Evolutionary conservation across 305 asterid genomes (phyloP), one percentile per base, ranked within the genome.

Genomic region (Vinca major): DNA sequence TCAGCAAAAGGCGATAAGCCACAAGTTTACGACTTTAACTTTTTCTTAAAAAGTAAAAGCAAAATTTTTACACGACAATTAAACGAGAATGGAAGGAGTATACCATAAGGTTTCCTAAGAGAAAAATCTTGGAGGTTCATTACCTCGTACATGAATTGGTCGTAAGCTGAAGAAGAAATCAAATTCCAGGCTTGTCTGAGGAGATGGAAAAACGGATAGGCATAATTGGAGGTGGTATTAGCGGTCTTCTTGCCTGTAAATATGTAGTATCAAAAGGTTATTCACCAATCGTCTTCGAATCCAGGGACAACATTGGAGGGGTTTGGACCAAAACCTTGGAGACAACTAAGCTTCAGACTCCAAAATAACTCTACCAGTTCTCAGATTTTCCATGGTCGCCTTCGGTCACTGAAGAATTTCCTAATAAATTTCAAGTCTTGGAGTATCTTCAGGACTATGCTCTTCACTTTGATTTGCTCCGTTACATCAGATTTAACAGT

Each of bases 351-450:
- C 80, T 85, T 37, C 85, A 85, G 26, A 73, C 80, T 1, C 84
- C 85, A n/a, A 82, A 77, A 62, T 9, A 74, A 7, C 0, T 73
- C 11, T 82, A 73, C 72, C 86, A 77, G 66, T 85, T 80, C 71
- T 82, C 89, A 4, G 89, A 85, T 73, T 75, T 75, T 43, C 77
- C 86, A 47, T 84, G 89, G 89, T 85, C 89, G 14, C 26, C 72
- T 56, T 74, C 81, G 0, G 83, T 78, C 9, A 51, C 64, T 2
- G 44, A 74, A 13, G 71, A 74, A 5, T 80, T 73, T 40, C 89
- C 89, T 4, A 40, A 51, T 60, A 75, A 70, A 0, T 41, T 26
- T 7, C 68, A 78, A 37, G 77, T 82, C 14, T 44, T 82, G 17
- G 78, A 77, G 0, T 85, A 80, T 71, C 26, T 85, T 37, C 76